Base-by-base conservation (phyloP, 768 basidiomycete species). In the Pisolithus orientalis region DNA sequence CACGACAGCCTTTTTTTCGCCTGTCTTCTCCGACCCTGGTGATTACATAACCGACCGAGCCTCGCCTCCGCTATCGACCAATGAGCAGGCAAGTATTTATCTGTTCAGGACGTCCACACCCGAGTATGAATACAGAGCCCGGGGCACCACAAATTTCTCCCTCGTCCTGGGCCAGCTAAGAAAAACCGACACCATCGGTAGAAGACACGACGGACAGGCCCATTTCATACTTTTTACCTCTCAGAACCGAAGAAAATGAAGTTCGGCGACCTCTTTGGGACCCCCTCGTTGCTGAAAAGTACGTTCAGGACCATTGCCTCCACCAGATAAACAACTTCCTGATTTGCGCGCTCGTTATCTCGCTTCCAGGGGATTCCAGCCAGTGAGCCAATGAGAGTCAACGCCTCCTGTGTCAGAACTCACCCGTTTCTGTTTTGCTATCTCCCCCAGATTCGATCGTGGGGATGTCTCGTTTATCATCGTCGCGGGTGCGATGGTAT, bases 401-500 rank as follows among this genome's bases (percentile, higher is more conserved):
- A 43, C 42, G 25, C 25, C 1, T 13, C 13, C 28, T 25, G n/a
- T n/a, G 16, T 39, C 14, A 21, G 21, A 38, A 17, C 28, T 17
- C 54, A 46, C 49, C 43, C 43, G 10, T 43, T 14, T 44, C 43
- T 6, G 10, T 29, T 39, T 21, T 59, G 61, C 37, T 39, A 11
- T 55, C 32, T 39, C 47, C 44, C 49, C 25, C 58, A 86, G 84
- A 57, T 90, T 82, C 67, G 78, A 87, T 66, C 74, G 77, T 21
- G 85, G 87, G 38, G 86, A 90, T 71, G 64, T 88, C 14, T 70
- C 83, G 8, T 90, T 87, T 65, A 83, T 90, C 57, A 78, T 82
- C 16, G 62, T 86, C 6, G 75, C 82, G 25, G 84, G 84, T 28
- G 79, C 80, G 16, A 80, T 89, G 72, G 87, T 90, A 10, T 75